Evolutionary conservation across 2,329 filamentous ascomycete genomes (phyloP), one percentile per base, ranked within the genome.

Genomic region (Pseudogymnoascus destructans): DNA sequence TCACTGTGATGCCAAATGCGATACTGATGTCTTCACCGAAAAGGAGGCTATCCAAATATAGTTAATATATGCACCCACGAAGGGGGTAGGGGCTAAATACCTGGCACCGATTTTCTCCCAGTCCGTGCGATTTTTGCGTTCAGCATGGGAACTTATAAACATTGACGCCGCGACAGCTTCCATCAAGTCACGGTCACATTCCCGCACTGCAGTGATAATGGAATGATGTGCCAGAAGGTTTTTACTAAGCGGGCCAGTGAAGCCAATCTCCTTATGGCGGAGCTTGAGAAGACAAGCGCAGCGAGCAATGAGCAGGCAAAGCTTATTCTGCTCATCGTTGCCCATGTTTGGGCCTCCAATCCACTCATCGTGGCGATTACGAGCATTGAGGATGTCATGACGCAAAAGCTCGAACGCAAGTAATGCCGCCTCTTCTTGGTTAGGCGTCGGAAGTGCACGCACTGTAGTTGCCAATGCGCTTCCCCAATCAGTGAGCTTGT

Each of bases 201-300:
- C 82, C 36, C 91, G 86, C 21, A 96, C 84, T 38, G 87, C 82
- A 1, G 85, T 85, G 38, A 89, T 84, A 59, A 97, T 77, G 1
- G 89, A 91, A 61, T 89, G 87, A 75, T 91, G 98, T 23, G 84
- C 85, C 40, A 98, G 78, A 57, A 96, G 77, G 64, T 92, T 90
- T 71, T 93, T 86, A 75, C 90, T 95, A 1, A 98, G 78, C 1
- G 93, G 92, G 0, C 93, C 93, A 1, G 92, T 96, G 72, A 96
- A 98, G 27, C 93, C 93, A 64, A 92, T 91, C 3, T 80, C 78
- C 65, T 88, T 81, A 70, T 98, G 93, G 30, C 84, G 82, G 61
- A 97, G 77, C 67, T 87, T 89, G 57, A 90, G 80, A 59, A 97
- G 76, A 57, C 87, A 90, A 11, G 91, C 88, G 61, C 91, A 86